Base-by-base conservation (phyloP, 2,329 filamentous ascomycete genomes). In the Xylaria sp. region DNA sequence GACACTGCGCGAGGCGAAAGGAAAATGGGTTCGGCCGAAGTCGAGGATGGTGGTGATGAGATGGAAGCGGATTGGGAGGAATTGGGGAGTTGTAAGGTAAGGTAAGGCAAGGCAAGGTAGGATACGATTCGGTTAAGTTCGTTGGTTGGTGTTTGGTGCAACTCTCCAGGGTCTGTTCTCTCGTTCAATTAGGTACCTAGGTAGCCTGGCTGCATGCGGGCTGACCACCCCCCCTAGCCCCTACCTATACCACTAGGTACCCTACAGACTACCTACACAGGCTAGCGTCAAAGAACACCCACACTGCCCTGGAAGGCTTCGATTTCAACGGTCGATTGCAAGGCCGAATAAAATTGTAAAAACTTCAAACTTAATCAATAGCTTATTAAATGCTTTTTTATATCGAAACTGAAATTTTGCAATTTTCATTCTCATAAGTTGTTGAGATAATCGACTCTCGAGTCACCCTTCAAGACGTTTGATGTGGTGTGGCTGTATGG, bases 321-420 rank as follows among this genome's bases (percentile, higher is more conserved):
- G 48, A 52, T 48, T 54, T 57, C 47, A 17, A 39, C 38, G 38
- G 16, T 39, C 38, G 38, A 7, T 39, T 11, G 38, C n/a, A n/a
- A n/a, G 6, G 38, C 13, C 38, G 38, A 51, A 53, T 52, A 52
- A 52, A 55, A 52, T 53, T 60, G 55, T 54, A 55, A 47, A 58
- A 47, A 60, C 57, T 54, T 26, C 39, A 54, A 50, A 57, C n/a
- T n/a, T n/a, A n/a, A n/a, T n/a, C n/a, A n/a, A n/a, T n/a, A n/a
- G n/a, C n/a, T n/a, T n/a, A n/a, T n/a, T n/a, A n/a, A n/a, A n/a
- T n/a, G n/a, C n/a, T n/a, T n/a, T n/a, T n/a, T n/a, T n/a, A n/a
- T n/a, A n/a, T n/a, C n/a, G n/a, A n/a, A n/a, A n/a, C n/a, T n/a
- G n/a, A n/a, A n/a, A n/a, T n/a, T n/a, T n/a, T n/a, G n/a, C n/a